A percentile compares a stretch with the other conserved stretches of the same genome.
Evolutionary conservation across 352 stramenopile genomes (phyloP).

Genomic region (Phytophthora sojae): DNA sequence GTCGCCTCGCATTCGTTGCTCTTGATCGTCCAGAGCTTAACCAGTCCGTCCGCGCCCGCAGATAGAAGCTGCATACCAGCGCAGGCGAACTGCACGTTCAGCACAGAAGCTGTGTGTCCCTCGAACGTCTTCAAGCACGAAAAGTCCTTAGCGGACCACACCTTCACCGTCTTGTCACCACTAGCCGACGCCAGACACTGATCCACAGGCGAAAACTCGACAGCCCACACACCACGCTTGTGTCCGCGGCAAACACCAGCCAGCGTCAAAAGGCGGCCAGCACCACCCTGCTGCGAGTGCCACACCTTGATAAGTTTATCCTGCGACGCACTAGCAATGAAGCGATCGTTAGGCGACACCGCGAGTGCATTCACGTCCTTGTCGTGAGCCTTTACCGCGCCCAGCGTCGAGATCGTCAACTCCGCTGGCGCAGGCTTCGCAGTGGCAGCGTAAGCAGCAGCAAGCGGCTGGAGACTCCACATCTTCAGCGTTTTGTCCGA

Average conservation of each 20-base stretch:
- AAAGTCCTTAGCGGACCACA: conserved; percentile 97
- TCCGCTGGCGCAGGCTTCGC: conserved; percentile 45
- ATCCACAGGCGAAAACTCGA: conserved; percentile 97
- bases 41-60: conserved; percentile 95
- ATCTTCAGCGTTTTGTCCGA: conserved; percentile 98
- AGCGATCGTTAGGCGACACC: conserved; percentile 97
- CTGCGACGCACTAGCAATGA: conserved; percentile 97
- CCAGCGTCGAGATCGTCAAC: conserved; percentile 64
- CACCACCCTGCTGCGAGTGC: conserved; percentile 73
- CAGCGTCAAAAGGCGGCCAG: conserved; percentile 81
- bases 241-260: conserved; percentile 96
- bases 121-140: conserved; percentile 98
- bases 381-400: conserved; percentile 89
- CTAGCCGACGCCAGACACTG: conserved; percentile 95
- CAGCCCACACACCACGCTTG: conserved; percentile 97
- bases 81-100: conserved; percentile 91
- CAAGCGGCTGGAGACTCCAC: conserved; percentile 93
- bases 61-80: conserved; percentile 95
- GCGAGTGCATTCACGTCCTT: conserved; percentile 98
- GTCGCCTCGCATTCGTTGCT: conserved; percentile 98
- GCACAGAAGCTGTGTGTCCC: conserved; percentile 90
- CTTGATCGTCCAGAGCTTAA: conserved; percentile 99
- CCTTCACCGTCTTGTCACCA: conserved; percentile 97
- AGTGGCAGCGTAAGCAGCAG: conserved; percentile 48
- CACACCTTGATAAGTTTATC: conserved; percentile 99